Percentiles rank a stretch among this genome's conserved stretches.
Evolutionary conservation across 768 basidiomycete species (phyloP).

Genomic region (Sporobolomyces pararoseus): DNA sequence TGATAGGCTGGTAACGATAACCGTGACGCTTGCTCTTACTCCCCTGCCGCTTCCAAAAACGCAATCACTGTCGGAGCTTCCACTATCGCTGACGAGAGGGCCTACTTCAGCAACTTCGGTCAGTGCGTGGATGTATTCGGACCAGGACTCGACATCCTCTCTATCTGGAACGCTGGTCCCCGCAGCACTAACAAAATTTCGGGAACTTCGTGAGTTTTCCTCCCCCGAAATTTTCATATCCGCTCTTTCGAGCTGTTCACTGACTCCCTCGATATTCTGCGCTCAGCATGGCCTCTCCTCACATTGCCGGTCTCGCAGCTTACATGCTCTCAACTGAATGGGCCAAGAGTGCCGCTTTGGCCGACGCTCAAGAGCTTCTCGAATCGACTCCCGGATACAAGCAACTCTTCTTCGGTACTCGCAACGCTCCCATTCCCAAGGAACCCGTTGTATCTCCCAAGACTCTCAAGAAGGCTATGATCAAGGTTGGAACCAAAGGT

Average conservation of each 20-base stretch:
- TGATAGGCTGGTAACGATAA: slow-evolving; percentile 45
- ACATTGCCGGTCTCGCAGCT: slow-evolving; percentile 75
- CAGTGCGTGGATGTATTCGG: slow-evolving; percentile 87
- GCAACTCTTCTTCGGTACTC: slow-evolving; percentile 42
- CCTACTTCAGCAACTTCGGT: slow-evolving; percentile 74
- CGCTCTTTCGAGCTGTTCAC: not conserved
- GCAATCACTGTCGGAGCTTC: slow-evolving; percentile 90
- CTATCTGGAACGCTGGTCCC: slow-evolving; percentile 67
- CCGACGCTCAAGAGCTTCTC: slow-evolving; percentile 49
- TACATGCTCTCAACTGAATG: slow-evolving; percentile 68
- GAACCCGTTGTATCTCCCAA: slow-evolving; percentile 55
- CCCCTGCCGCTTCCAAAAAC: slow-evolving; percentile 80
- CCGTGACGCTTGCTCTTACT: slow-evolving; percentile 84
- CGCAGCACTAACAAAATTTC: slow-evolving; percentile 70
- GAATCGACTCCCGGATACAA: slow-evolving; percentile 52
- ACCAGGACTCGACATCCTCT: slow-evolving; percentile 78
- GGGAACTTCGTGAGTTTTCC: slow-evolving; percentile 60
- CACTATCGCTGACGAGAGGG: slow-evolving; percentile 52
- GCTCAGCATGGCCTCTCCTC: slow-evolving; percentile 79
- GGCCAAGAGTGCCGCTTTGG: slow-evolving; percentile 46
- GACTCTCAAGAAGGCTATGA: slow-evolving; percentile 71
- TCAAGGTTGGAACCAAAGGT: slow-evolving; percentile 59
- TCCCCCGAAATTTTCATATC: no score
- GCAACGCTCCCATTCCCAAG: slow-evolving; percentile 50
- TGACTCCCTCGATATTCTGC: not conserved